Evolutionary conservation across 225 moss, liverwort and hornwort species (phyloP), one percentile per base, ranked within the genome.

Genomic region (Lunularia cruciata): DNA sequence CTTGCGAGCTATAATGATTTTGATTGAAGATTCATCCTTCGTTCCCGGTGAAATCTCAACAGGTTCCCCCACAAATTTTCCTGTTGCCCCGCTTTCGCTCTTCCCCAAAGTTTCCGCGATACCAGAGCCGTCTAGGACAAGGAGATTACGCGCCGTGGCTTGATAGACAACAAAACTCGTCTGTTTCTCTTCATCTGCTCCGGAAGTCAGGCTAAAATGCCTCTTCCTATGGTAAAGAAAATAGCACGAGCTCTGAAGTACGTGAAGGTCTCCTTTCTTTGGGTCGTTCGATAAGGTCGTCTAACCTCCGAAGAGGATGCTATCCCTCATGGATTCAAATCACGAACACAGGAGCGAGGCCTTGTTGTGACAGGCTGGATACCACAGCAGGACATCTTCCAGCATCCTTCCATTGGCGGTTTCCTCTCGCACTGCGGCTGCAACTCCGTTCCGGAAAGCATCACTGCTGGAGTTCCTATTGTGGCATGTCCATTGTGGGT

Each of bases 401-500:
- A 39, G 1, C 78, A 82, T 30, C 62, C 72, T 9, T 76, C 78
- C 3, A 57, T 68, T n/a, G 74, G 78, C 1, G 77, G 74, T 27
- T 82, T 82, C 52, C 5, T 73, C 20, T 64, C 81, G 47, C 81
- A 77, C 53, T 81, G 77, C 39, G 81, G 81, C 27, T 82, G 82
- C 78, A 78, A 78, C 37, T 82, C 82, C 18, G 18, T 43, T 6
- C 4, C 78, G 48, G 82, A 82, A 58, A 46, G 53, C n/a, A 71
- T 82, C 18, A 38, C 3, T 13, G 66, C 37, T 23, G 78, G 77
- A 2, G 62, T 82, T 2, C 78, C 82, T 2, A 71, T 82, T 6
- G 67, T 82, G 30, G 51, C 78, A 1, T 73, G 73, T 66, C 75
- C 82, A 3, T 19, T 62, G 5, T 10, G 38, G 33, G 70, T 75